phyloP scores from a whole-genome alignment of 306 rosid species.

The Quillaja saponaria region DNA sequence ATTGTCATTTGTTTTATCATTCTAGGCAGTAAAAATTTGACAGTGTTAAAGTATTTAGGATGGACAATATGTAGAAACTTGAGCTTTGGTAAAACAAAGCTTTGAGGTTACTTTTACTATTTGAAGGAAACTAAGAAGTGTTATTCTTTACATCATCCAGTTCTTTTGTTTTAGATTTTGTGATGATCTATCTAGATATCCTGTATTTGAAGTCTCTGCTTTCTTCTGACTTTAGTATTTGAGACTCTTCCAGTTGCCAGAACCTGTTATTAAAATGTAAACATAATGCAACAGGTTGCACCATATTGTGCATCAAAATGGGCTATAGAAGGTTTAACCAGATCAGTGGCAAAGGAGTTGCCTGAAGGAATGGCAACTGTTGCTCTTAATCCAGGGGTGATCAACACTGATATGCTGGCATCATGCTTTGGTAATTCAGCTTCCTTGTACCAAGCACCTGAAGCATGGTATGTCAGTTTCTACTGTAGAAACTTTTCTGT shows the following conservation, averaged over 20 bases:
- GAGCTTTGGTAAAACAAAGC: too few relatives aligned
- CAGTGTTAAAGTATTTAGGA: too few relatives aligned
- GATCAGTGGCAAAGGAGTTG: conserved; percentile 78
- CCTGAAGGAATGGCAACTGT: conserved; percentile 79
- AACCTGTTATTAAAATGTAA: conserved; percentile 2
- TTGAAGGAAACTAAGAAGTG: too few relatives aligned
- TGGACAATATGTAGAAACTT: too few relatives aligned
- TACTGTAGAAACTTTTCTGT: neutral
- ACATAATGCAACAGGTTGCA: conserved; percentile 48
- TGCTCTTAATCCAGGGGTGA: conserved; percentile 84
- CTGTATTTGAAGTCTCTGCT: neutral
- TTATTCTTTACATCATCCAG: neutral
- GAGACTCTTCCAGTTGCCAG: neutral
- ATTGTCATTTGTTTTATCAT: neutral
- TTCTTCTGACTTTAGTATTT: neutral
- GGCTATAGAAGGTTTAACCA: conserved; percentile 84
- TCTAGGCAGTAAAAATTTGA: neutral
- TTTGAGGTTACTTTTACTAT: too few relatives aligned
- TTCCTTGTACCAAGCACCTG: conserved; percentile 65
- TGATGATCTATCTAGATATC: neutral
- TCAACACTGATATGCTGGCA: conserved; percentile 82
- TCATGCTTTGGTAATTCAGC: conserved; percentile 82
- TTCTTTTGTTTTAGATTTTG: conserved; percentile 10
- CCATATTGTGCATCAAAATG: conserved; percentile 97
- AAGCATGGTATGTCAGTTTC: conserved; percentile 62